A percentile compares a stretch with the other conserved stretches of the same genome.
These are phyloP conservation scores for Sordaria brevicollis DNA, from an alignment of 495 filamentous ascomycete species.

Conservation along the genomic window DNA sequence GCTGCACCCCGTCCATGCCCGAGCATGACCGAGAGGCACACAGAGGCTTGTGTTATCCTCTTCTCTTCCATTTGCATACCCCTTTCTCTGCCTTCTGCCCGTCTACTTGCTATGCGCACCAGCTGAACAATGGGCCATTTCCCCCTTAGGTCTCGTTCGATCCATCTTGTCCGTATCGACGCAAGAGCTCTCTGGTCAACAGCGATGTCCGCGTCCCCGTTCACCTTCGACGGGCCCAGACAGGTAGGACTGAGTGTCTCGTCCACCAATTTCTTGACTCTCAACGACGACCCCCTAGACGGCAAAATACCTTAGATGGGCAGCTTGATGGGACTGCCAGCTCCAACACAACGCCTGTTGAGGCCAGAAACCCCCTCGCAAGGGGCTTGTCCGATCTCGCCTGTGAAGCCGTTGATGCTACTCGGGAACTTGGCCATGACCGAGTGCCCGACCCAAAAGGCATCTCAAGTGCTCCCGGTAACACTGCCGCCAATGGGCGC, in stretches of 20 bases:
- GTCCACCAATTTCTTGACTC: constrained; percentile 71
- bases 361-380: not conserved
- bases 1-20: not conserved
- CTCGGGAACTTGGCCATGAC: constrained; percentile 18
- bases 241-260: constrained; percentile 56
- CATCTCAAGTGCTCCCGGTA: not conserved
- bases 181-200: constrained; percentile 76
- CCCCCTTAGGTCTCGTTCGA: constrained; percentile 62
- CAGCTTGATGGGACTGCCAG: not conserved
- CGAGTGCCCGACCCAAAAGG: constrained; percentile 26
- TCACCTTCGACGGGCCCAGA: constrained; percentile 34
- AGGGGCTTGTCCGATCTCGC: not conserved
- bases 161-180: constrained; percentile 57
- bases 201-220: constrained; percentile 34
- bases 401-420: constrained; percentile 11
- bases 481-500: not conserved
- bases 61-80: not conserved
- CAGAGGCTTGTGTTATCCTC: not conserved
- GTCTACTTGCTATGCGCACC: not conserved
- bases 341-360: not conserved
- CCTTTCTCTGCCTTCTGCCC: not conserved
- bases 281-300: constrained; percentile 20
- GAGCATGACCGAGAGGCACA: not conserved
- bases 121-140: not conserved
- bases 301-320: not conserved